Base-by-base conservation (phyloP, 169 alveolate genomes). In the Theileria sp. region DNA sequence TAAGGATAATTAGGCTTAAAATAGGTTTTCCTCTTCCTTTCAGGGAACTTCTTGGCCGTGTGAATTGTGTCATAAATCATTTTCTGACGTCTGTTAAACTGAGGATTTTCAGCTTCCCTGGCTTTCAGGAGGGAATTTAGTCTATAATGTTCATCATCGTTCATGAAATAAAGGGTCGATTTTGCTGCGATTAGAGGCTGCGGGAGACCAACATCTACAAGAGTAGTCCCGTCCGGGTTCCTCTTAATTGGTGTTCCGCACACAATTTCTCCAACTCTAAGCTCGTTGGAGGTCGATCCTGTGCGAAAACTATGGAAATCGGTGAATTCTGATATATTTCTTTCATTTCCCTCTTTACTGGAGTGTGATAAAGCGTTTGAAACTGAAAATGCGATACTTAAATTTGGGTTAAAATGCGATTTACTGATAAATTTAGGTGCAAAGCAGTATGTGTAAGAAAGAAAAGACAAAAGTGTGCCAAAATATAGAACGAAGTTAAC, bases 151-250 rank as follows among this genome's bases (percentile, higher is more conserved):
- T 83, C 89, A n/a, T 71, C 76, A 1, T 67, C 71, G 56, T 26
- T 64, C 60, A 83, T 73, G 32, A 72, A 83, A 50, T 44, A 21
- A 0, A 83, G 76, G 15, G 89, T 56, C 30, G 77, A 77, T 15
- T 61, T 58, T 13, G 83, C 67, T 36, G 78, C 89, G 15, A 77
- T 25, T 21, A 83, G 77, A 4, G 80, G 75, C 58, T 79, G 25
- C 51, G 80, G 76, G n/a, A 80, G 77, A 1, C 89, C 89, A 3
- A 83, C 61, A 73, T 83, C 89, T n/a, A 83, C 89, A 1, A 38
- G n/a, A 32, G 75, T 61, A n/a, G 80, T 54, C 19, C 89, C 89
- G 61, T 83, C 89, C 15, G 67, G 72, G 73, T 83, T 83, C 54
- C 81, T 49, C 50, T 66, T n/a, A 0, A 36, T 30, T 0, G 89